These are phyloP conservation scores for Amoebophrya sp. DNA, from an alignment of 169 alveolate species.

Conservation along the genomic window DNA sequence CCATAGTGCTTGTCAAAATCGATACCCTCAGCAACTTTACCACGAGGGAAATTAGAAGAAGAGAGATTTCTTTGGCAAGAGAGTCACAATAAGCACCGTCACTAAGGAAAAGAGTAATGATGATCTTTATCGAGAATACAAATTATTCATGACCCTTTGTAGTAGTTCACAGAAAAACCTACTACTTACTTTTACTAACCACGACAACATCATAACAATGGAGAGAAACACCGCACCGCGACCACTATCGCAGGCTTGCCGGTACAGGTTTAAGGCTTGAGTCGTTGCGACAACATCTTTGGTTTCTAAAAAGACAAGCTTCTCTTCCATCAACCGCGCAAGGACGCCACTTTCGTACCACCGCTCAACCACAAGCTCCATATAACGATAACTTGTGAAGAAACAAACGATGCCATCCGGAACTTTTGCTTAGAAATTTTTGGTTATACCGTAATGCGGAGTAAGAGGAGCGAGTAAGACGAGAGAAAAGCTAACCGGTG, in stretches of 20 bases:
- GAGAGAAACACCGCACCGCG: constrained; percentile 94
- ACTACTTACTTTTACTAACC: background rate
- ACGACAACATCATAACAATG: constrained; percentile 65
- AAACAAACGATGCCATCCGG: constrained; percentile 95
- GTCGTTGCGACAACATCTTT: constrained; percentile 92
- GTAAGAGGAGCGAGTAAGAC: too few species aligned
- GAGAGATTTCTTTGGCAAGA: too few species aligned
- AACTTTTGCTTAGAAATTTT: constrained; percentile 45
- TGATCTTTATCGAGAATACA: background rate
- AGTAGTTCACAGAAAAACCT: too few species aligned
- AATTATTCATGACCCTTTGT: background rate
- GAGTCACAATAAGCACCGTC: background rate
- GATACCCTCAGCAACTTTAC: constrained; percentile 98
- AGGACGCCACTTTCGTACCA: constrained; percentile 93
- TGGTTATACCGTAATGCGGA: background rate
- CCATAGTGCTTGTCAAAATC: constrained; percentile 98
- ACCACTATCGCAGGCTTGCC: constrained; percentile 95
- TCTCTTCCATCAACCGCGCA: constrained; percentile 81
- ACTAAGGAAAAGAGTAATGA: background rate
- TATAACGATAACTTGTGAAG: constrained; percentile 82
- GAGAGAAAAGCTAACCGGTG: too few species aligned
- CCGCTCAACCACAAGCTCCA: constrained; percentile 74
- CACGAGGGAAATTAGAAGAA: constrained; percentile 59
- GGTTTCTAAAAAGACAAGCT: constrained; percentile 90
- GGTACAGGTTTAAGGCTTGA: constrained; percentile 66